Percentiles rank a stretch among this genome's conserved stretches.
Conservation (phyloP, 768 basidiomycete species). For the Russula abietina region DNA sequence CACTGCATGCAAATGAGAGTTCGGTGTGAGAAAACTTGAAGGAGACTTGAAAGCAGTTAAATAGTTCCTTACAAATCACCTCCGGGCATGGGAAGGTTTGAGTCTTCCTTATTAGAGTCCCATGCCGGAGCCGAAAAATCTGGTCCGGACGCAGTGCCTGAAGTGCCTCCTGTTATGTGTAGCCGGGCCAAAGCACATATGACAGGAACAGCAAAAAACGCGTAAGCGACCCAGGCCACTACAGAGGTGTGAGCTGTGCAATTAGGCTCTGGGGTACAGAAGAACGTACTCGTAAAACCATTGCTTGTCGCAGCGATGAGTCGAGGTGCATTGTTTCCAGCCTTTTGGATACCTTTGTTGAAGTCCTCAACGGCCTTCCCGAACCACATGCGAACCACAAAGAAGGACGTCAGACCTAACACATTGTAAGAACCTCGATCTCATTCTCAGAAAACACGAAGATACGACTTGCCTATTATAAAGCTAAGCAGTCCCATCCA, state of each 20-base stretch:
- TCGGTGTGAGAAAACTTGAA: no score
- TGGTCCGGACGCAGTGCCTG: no score
- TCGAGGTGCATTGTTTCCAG: conserved; percentile 49
- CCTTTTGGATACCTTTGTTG: conserved; percentile 52
- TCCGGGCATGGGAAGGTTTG: no score
- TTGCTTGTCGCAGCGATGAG: conserved; percentile 61
- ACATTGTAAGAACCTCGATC: neutral
- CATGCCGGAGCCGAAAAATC: no score
- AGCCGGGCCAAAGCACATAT: conserved; percentile 65
- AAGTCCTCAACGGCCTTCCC: conserved; percentile 75
- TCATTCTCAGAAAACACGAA: neutral
- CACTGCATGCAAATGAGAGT: no score
- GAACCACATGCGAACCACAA: conserved; percentile 75
- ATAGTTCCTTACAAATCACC: no score
- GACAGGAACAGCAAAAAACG: conserved; percentile 66
- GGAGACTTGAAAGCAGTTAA: no score
- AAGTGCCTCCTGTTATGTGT: conserved; percentile 55
- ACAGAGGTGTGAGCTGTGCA: conserved; percentile 2
- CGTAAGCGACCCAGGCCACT: conserved; percentile 80
- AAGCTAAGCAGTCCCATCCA: conserved; percentile 79
- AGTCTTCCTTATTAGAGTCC: no score
- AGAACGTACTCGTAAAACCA: conserved; percentile 63
- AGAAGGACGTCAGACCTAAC: conserved; percentile 60
- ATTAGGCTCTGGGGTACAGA: conserved; percentile 2
- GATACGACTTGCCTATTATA: conserved; percentile 47